Evolutionary conservation across 768 basidiomycete species (phyloP).

Genomic region (Punctularia strigosozonata): DNA sequence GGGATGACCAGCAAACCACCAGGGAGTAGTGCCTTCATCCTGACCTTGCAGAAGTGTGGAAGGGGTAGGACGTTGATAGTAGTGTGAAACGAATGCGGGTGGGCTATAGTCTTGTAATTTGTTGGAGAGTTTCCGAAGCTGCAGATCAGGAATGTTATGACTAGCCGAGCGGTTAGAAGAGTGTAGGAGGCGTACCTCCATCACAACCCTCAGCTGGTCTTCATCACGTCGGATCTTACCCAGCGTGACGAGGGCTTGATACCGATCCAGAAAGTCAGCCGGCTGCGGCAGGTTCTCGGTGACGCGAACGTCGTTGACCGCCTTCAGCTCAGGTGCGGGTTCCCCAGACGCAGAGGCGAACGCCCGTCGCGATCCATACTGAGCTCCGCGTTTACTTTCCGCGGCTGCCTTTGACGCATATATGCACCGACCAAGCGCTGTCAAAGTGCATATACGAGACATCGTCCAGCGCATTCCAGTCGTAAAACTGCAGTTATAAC

Average conservation of each 20-base stretch:
- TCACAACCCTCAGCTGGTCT: conserved; percentile 39
- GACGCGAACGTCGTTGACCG: too few relatives aligned
- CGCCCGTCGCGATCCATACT: too few relatives aligned
- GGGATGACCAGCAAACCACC: conserved; percentile 22
- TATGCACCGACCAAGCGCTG: too few relatives aligned
- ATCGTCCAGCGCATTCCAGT: too few relatives aligned
- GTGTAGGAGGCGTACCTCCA: conserved; percentile 25
- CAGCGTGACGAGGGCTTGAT: conserved; percentile 31
- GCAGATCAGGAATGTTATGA: background rate
- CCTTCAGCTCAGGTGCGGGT: too few relatives aligned
- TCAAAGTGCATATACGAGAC: too few relatives aligned
- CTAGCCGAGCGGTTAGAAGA: background rate
- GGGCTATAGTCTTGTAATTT: conserved; percentile 38
- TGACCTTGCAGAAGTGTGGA: conserved; percentile 10
- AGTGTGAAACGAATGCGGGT: conserved; percentile 24
- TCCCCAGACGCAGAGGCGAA: too few relatives aligned
- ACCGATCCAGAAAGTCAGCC: conserved; percentile 34
- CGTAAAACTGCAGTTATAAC: too few relatives aligned
- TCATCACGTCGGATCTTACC: conserved; percentile 37
- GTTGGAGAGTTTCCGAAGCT: conserved; percentile 38
- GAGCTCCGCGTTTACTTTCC: too few relatives aligned
- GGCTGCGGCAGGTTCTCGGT: conserved; percentile 14
- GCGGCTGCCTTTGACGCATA: too few relatives aligned
- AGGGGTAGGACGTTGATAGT: conserved; percentile 5
- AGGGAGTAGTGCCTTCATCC: conserved; percentile 13